These are phyloP conservation scores for Nemania abortiva DNA, from an alignment of 2,329 filamentous ascomycete genomes.

Conservation along the genomic window DNA sequence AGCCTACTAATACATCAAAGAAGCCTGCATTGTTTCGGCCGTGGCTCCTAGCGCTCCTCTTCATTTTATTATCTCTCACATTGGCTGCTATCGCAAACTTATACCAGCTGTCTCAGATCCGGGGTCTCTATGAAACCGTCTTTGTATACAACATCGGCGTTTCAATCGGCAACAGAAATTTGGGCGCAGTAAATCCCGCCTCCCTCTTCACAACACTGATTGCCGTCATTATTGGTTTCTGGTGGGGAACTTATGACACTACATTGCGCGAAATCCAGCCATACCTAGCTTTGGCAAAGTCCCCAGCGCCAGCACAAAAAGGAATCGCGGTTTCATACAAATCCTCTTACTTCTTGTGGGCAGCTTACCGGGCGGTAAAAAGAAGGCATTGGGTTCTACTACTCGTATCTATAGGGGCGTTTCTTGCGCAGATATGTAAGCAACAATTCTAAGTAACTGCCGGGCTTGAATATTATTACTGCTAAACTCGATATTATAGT, in stretches of 20 bases:
- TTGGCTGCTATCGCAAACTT: conserved; percentile 4
- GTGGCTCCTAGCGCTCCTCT: not conserved
- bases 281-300: conserved; percentile 35
- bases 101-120: conserved; percentile 24
- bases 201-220: conserved; percentile 38
- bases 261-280: conserved; percentile 35
- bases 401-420: too few species aligned
- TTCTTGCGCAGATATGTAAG: too few species aligned
- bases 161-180: conserved; percentile 25
- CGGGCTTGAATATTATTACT: not conserved
- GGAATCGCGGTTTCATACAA: conserved; percentile 33
- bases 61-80: not conserved
- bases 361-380: conserved; percentile 31
- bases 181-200: conserved; percentile 34
- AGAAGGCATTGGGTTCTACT: conserved; percentile 32
- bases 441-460: too few species aligned
- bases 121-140: conserved; percentile 35
- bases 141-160: conserved; percentile 38
- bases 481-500: conserved; percentile 19
- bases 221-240: conserved; percentile 34
- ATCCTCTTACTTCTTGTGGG: conserved; percentile 36
- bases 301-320: conserved; percentile 25
- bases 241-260: conserved; percentile 35
- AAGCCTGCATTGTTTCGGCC: too few species aligned
- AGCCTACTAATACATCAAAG: too few species aligned